These are phyloP conservation scores for Rhodosporidiobolus sp. DNA, from an alignment of 768 basidiomycete species.

Conservation along the genomic window DNA sequence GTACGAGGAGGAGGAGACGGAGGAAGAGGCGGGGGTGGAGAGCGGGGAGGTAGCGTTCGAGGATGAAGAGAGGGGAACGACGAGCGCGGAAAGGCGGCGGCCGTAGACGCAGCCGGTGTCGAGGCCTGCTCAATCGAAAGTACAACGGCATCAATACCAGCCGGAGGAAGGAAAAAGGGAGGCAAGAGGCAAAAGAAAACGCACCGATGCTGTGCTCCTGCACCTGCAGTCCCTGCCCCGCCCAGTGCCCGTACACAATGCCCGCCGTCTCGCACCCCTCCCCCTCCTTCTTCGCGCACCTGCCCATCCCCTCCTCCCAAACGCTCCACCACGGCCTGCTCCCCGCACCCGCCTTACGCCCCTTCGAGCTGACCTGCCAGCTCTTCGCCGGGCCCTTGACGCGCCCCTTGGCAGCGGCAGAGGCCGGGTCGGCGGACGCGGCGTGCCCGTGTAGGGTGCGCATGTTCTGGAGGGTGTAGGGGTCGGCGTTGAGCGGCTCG, in stretches of 20 bases:
- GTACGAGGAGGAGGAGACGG: neutral
- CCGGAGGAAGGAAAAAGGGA: neutral
- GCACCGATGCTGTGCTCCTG: conserved; percentile 21
- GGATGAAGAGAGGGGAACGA: conserved; percentile 9
- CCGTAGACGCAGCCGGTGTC: conserved; percentile 37
- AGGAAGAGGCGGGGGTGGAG: neutral
- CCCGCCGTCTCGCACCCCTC: conserved; percentile 8
- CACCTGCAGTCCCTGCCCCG: conserved; percentile 22
- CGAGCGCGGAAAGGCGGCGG: conserved; percentile 32
- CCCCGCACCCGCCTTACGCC: conserved; percentile 6
- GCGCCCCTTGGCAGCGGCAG: neutral
- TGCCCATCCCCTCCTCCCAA: conserved; percentile 22
- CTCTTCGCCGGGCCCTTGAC: conserved; percentile 7
- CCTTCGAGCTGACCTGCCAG: conserved; percentile 22
- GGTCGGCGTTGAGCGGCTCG: conserved; percentile 20
- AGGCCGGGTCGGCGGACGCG: neutral
- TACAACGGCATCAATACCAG: neutral
- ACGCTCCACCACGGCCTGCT: conserved; percentile 28
- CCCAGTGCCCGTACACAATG: conserved; percentile 37
- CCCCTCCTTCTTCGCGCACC: conserved; percentile 6
- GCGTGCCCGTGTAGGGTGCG: conserved; percentile 16
- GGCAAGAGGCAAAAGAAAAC: neutral
- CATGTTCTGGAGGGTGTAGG: conserved; percentile 34
- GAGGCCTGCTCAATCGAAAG: conserved; percentile 16
- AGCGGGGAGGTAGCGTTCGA: neutral